These are phyloP conservation scores for Yarrowia sp. DNA, from an alignment of 805 yeast species.

Conservation along the genomic window DNA sequence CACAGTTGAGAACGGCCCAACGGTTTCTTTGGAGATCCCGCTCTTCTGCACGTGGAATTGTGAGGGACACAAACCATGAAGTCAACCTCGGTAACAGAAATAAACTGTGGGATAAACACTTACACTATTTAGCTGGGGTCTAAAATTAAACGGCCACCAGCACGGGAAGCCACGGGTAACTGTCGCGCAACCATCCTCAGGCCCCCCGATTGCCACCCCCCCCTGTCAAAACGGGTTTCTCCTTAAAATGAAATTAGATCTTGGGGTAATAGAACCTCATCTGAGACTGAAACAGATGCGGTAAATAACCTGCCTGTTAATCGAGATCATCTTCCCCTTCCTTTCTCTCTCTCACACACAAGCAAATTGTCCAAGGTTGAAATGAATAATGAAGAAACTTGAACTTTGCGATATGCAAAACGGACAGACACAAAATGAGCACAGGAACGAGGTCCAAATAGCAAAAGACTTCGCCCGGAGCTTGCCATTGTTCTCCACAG, in stretches of 20 bases:
- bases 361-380: background rate
- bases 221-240: background rate
- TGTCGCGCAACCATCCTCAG: too few species aligned
- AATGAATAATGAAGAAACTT: background rate
- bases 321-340: too few species aligned
- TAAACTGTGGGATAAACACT: constrained; percentile 14
- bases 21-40: constrained; percentile 30
- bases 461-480: background rate
- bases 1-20: background rate
- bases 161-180: too few species aligned
- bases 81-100: constrained; percentile 5
- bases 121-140: background rate
- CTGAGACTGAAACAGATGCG: background rate
- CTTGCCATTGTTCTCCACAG: constrained; percentile 1
- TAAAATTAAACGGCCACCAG: background rate
- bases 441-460: constrained; percentile 2
- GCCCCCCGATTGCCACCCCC: background rate
- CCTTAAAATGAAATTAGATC: background rate
- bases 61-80: background rate
- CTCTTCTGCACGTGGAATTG: constrained; percentile 12
- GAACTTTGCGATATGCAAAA: constrained; percentile 22
- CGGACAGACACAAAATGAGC: background rate
- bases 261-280: too few species aligned
- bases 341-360: background rate
- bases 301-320: background rate